phyloP scores from a whole-genome alignment of 768 basidiomycete genomes.

The Kwoniella heveanensis region DNA sequence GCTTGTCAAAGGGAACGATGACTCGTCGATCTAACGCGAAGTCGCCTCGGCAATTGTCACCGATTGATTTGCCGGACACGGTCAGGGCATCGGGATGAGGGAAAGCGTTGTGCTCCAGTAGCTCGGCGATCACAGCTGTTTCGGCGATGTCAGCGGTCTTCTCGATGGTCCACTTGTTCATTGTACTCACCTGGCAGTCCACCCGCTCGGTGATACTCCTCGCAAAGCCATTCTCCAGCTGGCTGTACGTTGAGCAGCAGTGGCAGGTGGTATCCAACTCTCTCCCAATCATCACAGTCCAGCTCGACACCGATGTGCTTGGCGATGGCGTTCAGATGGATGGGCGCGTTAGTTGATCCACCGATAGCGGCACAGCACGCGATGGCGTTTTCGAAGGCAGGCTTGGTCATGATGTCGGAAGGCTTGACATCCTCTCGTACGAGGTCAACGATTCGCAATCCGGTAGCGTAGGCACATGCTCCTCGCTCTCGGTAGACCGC shows the following conservation, averaged over 20 bases:
- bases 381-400: slow-evolving; percentile 52
- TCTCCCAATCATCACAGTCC: slow-evolving; percentile 45
- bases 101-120: slow-evolving; percentile 36
- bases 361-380: slow-evolving; percentile 47
- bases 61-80: slow-evolving; percentile 47
- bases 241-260: slow-evolving; percentile 47
- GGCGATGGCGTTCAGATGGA: slow-evolving; percentile 51
- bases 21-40: slow-evolving; percentile 48
- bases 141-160: slow-evolving; percentile 8
- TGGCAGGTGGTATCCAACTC: slow-evolving; percentile 46
- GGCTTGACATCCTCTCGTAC: slow-evolving; percentile 54
- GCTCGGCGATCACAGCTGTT: slow-evolving; percentile 46
- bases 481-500: slow-evolving; percentile 54
- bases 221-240: slow-evolving; percentile 49
- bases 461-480: slow-evolving; percentile 53
- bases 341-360: slow-evolving; percentile 51
- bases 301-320: slow-evolving; percentile 49
- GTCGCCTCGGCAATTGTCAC: slow-evolving; percentile 48
- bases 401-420: slow-evolving; percentile 47
- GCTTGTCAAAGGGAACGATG: slow-evolving; percentile 46
- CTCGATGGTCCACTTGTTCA: background rate
- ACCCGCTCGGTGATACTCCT: slow-evolving; percentile 52
- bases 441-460: slow-evolving; percentile 50
- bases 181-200: slow-evolving; percentile 48
- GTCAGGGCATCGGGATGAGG: slow-evolving; percentile 47